These are phyloP conservation scores for Yamadazyma sp. DNA, from an alignment of 1,139 yeast species.

Conservation along the genomic window DNA sequence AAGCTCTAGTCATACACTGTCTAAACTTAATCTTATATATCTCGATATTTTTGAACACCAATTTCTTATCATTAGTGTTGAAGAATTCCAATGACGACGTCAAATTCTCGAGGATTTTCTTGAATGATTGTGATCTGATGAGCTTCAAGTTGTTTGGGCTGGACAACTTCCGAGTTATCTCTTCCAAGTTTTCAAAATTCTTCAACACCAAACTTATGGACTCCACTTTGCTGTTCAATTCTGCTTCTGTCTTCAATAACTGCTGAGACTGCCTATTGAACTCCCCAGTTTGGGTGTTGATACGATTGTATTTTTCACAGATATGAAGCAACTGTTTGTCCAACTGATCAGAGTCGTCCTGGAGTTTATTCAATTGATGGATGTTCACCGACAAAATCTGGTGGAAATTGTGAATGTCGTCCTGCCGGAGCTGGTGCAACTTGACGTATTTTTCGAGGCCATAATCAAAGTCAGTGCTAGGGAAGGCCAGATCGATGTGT, in stretches of 20 bases:
- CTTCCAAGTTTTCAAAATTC: constrained; percentile 70
- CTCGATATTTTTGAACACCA: constrained; percentile 66
- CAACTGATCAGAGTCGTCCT: constrained; percentile 42
- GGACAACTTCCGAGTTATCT: constrained; percentile 66
- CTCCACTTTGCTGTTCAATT: constrained; percentile 42
- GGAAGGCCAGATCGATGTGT: constrained; percentile 29
- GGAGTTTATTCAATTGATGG: constrained; percentile 34
- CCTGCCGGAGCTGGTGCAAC: constrained; percentile 6
- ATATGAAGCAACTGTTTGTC: constrained; percentile 23
- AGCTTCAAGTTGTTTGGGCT: constrained; percentile 41
- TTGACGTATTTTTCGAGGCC: constrained; percentile 4
- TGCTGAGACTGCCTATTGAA: constrained; percentile 61
- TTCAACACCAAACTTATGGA: constrained; percentile 55
- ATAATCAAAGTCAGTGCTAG: constrained; percentile 3
- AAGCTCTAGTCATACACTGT: constrained; percentile 82
- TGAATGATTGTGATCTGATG: constrained; percentile 52
- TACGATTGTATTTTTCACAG: constrained; percentile 52
- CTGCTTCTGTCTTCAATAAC: constrained; percentile 51
- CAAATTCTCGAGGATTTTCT: constrained; percentile 53
- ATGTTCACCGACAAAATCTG: constrained; percentile 37
- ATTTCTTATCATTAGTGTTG: constrained; percentile 14
- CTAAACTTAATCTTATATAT: constrained; percentile 71
- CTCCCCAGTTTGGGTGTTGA: constrained; percentile 59
- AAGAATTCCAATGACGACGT: constrained; percentile 52
- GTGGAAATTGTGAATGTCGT: constrained; percentile 36